A percentile compares a stretch with the other conserved stretches of the same genome.
Conservation (phyloP, 1,284 basidiomycete species). For the Puccinia horiana region DNA sequence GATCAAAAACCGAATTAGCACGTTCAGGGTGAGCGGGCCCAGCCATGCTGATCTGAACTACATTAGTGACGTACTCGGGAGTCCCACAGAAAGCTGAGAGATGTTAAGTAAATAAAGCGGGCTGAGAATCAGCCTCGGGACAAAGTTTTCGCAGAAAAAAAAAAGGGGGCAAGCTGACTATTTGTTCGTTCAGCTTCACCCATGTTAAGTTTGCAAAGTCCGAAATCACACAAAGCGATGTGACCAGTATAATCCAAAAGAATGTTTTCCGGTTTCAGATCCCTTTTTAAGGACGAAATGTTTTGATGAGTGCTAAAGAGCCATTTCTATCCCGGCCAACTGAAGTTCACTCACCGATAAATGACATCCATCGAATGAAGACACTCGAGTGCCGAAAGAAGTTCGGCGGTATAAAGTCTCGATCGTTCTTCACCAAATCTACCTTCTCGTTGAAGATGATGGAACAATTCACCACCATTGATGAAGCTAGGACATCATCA, state of each 20-base stretch:
- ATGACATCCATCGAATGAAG: constrained; percentile 96
- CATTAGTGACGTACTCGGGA: constrained; percentile 26
- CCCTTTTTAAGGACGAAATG: constrained; percentile 59
- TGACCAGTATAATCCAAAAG: constrained; percentile 94
- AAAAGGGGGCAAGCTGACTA: constrained; percentile 25
- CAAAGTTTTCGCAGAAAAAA: neutral
- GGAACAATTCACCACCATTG: constrained; percentile 95
- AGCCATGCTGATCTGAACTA: neutral
- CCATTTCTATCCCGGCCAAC: neutral
- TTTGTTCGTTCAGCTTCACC: constrained; percentile 50
- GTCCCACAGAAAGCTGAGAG: constrained; percentile 47
- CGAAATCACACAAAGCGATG: constrained; percentile 94
- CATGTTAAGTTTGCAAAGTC: constrained; percentile 92
- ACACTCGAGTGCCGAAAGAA: constrained; percentile 89
- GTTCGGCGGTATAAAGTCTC: constrained; percentile 90
- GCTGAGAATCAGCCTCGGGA: neutral
- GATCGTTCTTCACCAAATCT: constrained; percentile 88
- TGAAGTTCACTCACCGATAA: constrained; percentile 63
- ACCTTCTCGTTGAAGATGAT: constrained; percentile 94
- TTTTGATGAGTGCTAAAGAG: neutral
- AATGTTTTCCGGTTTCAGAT: constrained; percentile 96
- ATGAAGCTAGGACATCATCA: constrained; percentile 68
- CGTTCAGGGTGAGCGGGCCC: neutral
- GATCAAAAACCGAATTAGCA: constrained; percentile 26
- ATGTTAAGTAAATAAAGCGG: neutral